Evolutionary conservation across 805 yeast species (phyloP), one percentile per base, ranked within the genome.

Genomic region (Sungouiozyma intestinalis): DNA sequence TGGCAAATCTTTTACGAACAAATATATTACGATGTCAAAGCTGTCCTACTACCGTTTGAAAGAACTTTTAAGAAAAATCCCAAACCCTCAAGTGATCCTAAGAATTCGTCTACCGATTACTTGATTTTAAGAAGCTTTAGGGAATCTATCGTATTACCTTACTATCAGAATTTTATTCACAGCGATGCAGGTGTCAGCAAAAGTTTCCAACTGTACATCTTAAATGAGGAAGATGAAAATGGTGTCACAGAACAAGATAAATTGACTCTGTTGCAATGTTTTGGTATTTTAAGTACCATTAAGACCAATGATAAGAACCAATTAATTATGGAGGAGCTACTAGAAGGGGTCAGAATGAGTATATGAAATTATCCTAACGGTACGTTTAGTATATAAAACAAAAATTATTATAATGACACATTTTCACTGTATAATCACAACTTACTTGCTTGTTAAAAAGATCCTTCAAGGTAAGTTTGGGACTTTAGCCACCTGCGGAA

Each of bases 1-100:
- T 81, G 87, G 87, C 69, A 68, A 15, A 62, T 62, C 19, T 81
- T 80, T 54, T 74, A 71, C 47, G 64, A 66, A n/a, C 68, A 71
- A 33, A 69, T 77, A 2, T 68, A 73, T 40, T 77, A 76, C 41
- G 77, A 77, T 51, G 61, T 80, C 16, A 72, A 77, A 45, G 82
- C 82, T 0, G 70, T 77, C 0, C 71, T 81, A 38, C 48, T 78
- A 29, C 88, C 88, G 0, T 52, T 82, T 17, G 68, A 61, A 4
- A 44, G 44, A 2, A 58, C 54, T 39, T 57, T 57, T 6, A 53
- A 45, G 24, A 38, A 41, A 3, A 49, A 57, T 34, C 45, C 49
- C 13, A 46, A 44, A 20, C 58, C 54, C 40, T 61, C 68, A 69
- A 9, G 14, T 18, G 36, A 18, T 15, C 24, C 16, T 15, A 16